Evolutionary conservation across 306 rosid genomes (phyloP).

Genomic region (Delonix regia): DNA sequence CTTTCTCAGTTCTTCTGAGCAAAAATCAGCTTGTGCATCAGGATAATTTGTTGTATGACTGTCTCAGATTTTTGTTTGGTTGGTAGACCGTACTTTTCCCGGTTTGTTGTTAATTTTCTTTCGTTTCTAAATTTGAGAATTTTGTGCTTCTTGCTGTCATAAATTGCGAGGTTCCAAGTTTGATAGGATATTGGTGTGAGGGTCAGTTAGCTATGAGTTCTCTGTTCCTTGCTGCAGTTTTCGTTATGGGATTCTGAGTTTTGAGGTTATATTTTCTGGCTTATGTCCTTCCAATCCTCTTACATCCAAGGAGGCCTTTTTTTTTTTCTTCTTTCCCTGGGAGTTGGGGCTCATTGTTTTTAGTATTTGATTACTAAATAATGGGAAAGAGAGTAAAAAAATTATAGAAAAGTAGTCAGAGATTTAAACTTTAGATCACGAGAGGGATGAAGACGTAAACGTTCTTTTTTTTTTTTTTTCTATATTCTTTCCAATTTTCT

Average conservation of each 20-base stretch:
- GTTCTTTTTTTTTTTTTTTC: background rate
- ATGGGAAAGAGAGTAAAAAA: background rate
- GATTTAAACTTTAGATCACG: background rate
- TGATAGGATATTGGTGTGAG: background rate
- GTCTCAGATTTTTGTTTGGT: background rate
- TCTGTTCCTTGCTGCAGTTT: background rate
- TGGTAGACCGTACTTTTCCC: background rate
- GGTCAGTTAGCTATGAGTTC: conserved; percentile 1
- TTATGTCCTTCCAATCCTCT: background rate
- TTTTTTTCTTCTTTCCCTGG: background rate
- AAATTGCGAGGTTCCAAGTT: background rate
- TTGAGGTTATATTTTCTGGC: background rate
- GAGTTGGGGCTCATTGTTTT: background rate
- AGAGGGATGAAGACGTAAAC: background rate
- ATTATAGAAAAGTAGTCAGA: background rate
- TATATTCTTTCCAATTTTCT: background rate
- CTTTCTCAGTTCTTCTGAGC: background rate
- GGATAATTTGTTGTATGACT: background rate
- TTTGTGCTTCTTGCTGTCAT: background rate
- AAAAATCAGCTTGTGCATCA: background rate
- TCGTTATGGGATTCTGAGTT: background rate
- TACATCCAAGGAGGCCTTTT: background rate
- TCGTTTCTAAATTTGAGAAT: background rate
- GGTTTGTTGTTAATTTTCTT: background rate
- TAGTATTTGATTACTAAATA: background rate